phyloP scores from a whole-genome alignment of 208 protist genomes.

The Spongospora subterranea region DNA sequence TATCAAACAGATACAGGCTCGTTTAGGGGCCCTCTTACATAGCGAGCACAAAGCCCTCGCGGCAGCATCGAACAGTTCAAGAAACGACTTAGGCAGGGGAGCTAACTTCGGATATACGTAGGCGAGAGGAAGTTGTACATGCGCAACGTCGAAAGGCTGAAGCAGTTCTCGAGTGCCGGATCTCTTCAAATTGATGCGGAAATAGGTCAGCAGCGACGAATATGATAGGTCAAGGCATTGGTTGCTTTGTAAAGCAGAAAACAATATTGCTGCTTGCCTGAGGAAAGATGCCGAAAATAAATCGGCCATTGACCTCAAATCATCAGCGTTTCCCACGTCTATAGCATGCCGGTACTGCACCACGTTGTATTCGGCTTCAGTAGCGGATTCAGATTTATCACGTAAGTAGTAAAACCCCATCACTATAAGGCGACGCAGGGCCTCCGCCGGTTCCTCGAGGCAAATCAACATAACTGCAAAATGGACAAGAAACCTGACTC shows the following conservation, averaged over 20 bases:
- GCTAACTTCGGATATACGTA: neutral
- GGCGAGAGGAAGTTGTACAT: neutral
- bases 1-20: neutral
- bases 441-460: neutral
- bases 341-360: neutral
- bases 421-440: neutral
- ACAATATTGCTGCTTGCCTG: neutral
- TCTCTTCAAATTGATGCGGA: neutral
- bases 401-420: neutral
- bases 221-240: neutral
- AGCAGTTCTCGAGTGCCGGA: neutral
- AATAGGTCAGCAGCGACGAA: neutral
- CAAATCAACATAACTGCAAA: neutral
- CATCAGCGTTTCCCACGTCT: neutral
- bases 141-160: neutral
- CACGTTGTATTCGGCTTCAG: neutral
- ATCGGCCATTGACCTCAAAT: neutral
- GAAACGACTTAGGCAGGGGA: neutral
- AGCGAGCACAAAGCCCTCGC: neutral
- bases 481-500: neutral
- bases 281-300: neutral
- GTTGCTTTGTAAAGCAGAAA: neutral
- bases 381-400: neutral
- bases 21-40: neutral
- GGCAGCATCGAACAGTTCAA: neutral